Evolutionary conservation across 2,329 filamentous ascomycete genomes (phyloP), one percentile per base, ranked within the genome.

Genomic region (Cordyceps pruinosa): DNA sequence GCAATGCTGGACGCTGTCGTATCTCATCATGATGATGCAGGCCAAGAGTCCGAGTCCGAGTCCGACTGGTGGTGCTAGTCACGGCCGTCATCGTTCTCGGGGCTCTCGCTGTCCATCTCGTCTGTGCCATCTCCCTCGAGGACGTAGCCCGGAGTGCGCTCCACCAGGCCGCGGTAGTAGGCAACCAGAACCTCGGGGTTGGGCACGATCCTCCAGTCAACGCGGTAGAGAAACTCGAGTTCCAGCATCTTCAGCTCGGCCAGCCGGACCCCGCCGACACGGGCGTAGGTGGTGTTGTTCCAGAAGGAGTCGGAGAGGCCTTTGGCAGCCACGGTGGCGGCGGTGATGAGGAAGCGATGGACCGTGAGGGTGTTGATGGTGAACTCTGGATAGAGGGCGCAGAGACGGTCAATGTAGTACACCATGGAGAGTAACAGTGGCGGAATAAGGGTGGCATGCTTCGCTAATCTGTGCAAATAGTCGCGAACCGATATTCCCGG

Each of bases 371-470:
- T 96, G 69, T 92, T 96, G 64, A 99, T 95, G 28, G 92, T 97
- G 71, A 99, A 99, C 47, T 93, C 89, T 3, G 90, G 88, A 69
- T 97, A 99, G 59, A 96, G 78, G 12, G 89, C 87, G 72, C 93
- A 99, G 23, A 99, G 81, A 32, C 91, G 87, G 73, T 99, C 94
- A 66, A 99, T 97, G 68, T 97, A 99, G 69, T 95, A 99, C 58
- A 99, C 94, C 90, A 99, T 97, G 64, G 92, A 94, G 35, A 99
- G 83, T n/a, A 99, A 80, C 51, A 99, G 87, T 1, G 94, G 93
- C 13, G 94, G 92, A 7, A 90, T 91, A 3, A 99, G 80, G 0
- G 93, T 97, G 26, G 94, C 94, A 70, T 99, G 94, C 59, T 91
- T 90, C 25, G 95, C 94, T 58, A 99, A 79, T 61, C 94, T 87